Conservation (phyloP, 2,329 filamentous ascomycete species). For the Alternaria panax region DNA sequence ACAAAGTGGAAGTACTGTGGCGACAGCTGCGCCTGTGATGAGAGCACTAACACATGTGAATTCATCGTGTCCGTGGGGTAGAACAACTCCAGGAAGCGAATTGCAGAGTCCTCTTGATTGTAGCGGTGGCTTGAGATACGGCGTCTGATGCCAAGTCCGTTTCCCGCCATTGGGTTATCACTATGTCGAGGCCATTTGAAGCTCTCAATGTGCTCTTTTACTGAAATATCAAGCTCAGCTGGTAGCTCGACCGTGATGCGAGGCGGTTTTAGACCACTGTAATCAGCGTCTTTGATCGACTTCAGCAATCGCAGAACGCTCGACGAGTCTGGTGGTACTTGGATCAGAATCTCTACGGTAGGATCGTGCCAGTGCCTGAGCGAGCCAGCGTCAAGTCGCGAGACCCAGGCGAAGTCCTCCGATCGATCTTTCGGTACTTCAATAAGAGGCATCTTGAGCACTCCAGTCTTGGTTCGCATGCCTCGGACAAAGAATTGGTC, state of each 20-base stretch:
- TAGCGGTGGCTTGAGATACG: constrained; percentile 69
- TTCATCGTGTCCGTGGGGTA: constrained; percentile 72
- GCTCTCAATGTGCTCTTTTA: constrained; percentile 66
- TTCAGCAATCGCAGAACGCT: constrained; percentile 80
- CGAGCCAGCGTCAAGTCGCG: constrained; percentile 75
- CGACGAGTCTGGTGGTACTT: constrained; percentile 73
- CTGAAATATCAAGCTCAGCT: constrained; percentile 69
- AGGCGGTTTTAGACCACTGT: constrained; percentile 71
- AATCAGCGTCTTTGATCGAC: constrained; percentile 79
- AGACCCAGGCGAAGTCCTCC: constrained; percentile 76
- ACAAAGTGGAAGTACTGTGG: constrained; percentile 86
- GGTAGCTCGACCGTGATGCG: constrained; percentile 87
- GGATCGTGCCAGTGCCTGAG: constrained; percentile 79
- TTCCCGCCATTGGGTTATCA: constrained; percentile 45
- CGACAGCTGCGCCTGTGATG: constrained; percentile 80
- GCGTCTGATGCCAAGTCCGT: constrained; percentile 72
- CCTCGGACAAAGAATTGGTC: constrained; percentile 71
- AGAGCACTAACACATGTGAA: constrained; percentile 84
- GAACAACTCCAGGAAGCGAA: constrained; percentile 84
- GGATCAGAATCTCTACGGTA: constrained; percentile 82
- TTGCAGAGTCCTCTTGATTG: constrained; percentile 73
- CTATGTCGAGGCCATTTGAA: constrained; percentile 71
- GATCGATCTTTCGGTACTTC: constrained; percentile 72
- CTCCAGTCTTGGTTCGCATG: constrained; percentile 63
- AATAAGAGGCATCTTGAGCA: constrained; percentile 69